phyloP scores from a whole-genome alignment of 257 asterid genomes.

The Coffea eugenioides region DNA sequence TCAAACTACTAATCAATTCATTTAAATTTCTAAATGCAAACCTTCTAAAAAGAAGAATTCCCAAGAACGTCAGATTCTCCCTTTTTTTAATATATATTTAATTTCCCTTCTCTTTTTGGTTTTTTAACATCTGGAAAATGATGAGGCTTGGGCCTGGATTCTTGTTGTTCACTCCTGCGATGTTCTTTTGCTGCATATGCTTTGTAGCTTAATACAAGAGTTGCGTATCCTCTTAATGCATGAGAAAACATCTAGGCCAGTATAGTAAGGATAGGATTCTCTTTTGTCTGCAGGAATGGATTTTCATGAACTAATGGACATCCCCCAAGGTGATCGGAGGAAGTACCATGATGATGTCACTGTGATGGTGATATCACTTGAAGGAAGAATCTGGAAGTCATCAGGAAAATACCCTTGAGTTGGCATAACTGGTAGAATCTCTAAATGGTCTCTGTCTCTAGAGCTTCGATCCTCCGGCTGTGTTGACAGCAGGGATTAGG shows the following conservation, averaged over 20 bases:
- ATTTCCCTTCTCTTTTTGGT: no score
- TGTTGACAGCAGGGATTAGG: neutral
- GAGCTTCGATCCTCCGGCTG: slow-evolving; percentile 13
- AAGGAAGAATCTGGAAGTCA: slow-evolving; percentile 96
- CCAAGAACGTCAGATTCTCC: no score
- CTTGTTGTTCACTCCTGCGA: slow-evolving; percentile 1
- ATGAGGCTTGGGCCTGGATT: neutral
- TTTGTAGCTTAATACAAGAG: neutral
- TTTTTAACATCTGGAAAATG: no score
- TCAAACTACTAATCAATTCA: no score
- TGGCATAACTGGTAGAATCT: neutral
- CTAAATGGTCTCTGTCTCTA: neutral
- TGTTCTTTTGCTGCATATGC: neutral
- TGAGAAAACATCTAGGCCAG: neutral
- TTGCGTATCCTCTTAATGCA: neutral
- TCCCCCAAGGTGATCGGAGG: slow-evolving; percentile 95
- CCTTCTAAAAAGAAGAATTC: no score
- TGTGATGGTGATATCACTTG: slow-evolving; percentile 97
- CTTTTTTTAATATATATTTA: no score
- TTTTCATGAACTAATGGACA: slow-evolving; percentile 90
- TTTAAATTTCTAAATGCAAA: no score
- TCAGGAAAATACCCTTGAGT: slow-evolving; percentile 83
- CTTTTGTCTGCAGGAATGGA: slow-evolving; percentile 69
- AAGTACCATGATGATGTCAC: slow-evolving; percentile 97
- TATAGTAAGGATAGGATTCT: slow-evolving; percentile 16